phyloP scores from a whole-genome alignment of 2,329 filamentous ascomycete genomes.

The Aspergillus puulaauensis region DNA sequence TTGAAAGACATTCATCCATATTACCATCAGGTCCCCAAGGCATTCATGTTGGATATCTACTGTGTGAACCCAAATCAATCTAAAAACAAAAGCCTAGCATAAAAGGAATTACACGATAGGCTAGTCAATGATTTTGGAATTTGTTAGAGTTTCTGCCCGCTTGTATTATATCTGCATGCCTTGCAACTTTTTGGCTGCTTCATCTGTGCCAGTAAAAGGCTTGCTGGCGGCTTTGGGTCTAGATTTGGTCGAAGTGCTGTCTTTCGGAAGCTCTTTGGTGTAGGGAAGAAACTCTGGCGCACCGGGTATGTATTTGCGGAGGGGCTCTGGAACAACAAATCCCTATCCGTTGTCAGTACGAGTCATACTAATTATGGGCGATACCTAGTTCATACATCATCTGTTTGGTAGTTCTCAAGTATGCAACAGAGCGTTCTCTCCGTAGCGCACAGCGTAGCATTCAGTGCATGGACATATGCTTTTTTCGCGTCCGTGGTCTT shows the following conservation, averaged over 20 bases:
- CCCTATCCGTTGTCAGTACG: slow-evolving; percentile 51
- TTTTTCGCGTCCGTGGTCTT: slow-evolving; percentile 81
- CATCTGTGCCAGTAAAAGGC: slow-evolving; percentile 28
- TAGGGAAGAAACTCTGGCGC: slow-evolving; percentile 87
- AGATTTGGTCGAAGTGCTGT: slow-evolving; percentile 62
- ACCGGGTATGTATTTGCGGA: slow-evolving; percentile 88
- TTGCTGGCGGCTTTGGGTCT: slow-evolving; percentile 41
- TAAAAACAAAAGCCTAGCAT: too few species aligned
- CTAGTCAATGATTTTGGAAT: too few species aligned
- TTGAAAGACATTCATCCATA: not conserved
- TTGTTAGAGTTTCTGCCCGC: not conserved
- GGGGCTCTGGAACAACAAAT: slow-evolving; percentile 74
- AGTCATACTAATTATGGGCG: slow-evolving; percentile 12
- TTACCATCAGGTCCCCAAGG: not conserved
- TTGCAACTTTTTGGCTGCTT: slow-evolving; percentile 42
- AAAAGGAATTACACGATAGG: too few species aligned
- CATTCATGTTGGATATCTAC: not conserved
- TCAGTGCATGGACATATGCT: slow-evolving; percentile 91
- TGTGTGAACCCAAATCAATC: not conserved
- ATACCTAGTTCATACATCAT: slow-evolving; percentile 59
- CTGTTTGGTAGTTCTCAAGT: slow-evolving; percentile 94
- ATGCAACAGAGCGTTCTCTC: slow-evolving; percentile 92
- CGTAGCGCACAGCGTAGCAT: slow-evolving; percentile 86
- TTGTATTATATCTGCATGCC: slow-evolving; percentile 38
- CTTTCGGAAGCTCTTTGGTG: slow-evolving; percentile 79